These are phyloP conservation scores for Eucalyptus brandiana DNA, from an alignment of 345 rosid genomes.

Conservation along the genomic window DNA sequence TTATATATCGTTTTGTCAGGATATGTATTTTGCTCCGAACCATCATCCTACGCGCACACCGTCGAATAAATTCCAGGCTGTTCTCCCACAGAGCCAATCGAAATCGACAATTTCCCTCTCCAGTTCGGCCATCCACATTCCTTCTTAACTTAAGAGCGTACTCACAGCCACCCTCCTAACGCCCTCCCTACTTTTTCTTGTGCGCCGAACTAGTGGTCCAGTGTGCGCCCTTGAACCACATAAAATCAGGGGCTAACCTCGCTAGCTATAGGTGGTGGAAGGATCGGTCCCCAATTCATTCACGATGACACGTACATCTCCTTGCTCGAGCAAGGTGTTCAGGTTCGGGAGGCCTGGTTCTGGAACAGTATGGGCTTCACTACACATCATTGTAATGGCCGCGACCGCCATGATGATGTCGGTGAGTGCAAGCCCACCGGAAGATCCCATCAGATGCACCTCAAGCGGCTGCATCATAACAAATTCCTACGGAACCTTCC, in stretches of 20 bases:
- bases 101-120: not conserved
- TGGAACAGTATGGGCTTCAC: not conserved
- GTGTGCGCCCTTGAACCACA: not conserved
- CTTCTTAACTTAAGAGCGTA: not conserved
- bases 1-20: not conserved
- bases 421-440: constrained; percentile 18
- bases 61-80: not conserved
- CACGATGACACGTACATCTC: not conserved
- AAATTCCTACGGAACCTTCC: constrained; percentile 56
- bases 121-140: not conserved
- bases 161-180: not conserved
- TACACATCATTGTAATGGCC: not conserved
- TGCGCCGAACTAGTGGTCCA: not conserved
- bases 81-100: not conserved
- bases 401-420: not conserved
- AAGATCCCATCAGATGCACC: constrained; percentile 46
- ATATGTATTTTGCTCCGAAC: not conserved
- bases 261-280: not conserved
- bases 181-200: not conserved
- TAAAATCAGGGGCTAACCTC: not conserved
- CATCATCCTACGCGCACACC: not conserved
- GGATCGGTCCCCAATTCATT: not conserved
- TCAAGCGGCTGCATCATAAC: constrained; percentile 51
- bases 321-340: not conserved
- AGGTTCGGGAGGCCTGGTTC: not conserved